phyloP scores from a whole-genome alignment of 129 eudicot species.

The Lonicera japonica region DNA sequence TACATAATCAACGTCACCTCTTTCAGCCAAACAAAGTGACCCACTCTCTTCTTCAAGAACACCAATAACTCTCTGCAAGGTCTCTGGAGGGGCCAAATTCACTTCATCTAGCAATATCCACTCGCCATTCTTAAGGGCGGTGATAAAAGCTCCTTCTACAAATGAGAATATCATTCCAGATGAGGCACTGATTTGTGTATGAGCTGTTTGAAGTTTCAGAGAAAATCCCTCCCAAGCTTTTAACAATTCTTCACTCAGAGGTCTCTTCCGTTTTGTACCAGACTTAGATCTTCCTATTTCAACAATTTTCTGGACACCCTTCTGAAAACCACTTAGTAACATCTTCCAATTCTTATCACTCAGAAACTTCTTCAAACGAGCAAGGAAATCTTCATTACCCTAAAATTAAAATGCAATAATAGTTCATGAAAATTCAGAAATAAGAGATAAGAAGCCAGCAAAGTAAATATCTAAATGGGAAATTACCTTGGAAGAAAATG shows the following conservation, averaged over 20 bases:
- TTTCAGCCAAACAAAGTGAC: slow-evolving; percentile 87
- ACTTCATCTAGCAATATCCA: slow-evolving; percentile 98
- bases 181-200: slow-evolving; percentile 48
- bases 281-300: slow-evolving; percentile 35
- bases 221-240: slow-evolving; percentile 59
- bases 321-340: slow-evolving; percentile 43
- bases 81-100: slow-evolving; percentile 96
- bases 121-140: slow-evolving; percentile 83
- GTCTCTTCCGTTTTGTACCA: slow-evolving; percentile 64
- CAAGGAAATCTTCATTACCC: slow-evolving; percentile 53
- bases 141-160: slow-evolving; percentile 89
- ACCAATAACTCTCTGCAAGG: slow-evolving; percentile 84
- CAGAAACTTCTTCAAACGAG: slow-evolving; percentile 30
- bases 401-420: slow-evolving; percentile 13
- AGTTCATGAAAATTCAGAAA: slow-evolving; percentile 5
- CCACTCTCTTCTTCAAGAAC: slow-evolving; percentile 90
- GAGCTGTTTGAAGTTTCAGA: slow-evolving; percentile 55
- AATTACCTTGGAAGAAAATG: slow-evolving; percentile 64
- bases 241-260: slow-evolving; percentile 35
- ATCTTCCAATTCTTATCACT: slow-evolving; percentile 61
- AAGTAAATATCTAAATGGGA: neutral
- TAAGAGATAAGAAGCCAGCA: neutral
- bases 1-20: slow-evolving; percentile 76
- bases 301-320: slow-evolving; percentile 32
- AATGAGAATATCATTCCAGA: slow-evolving; percentile 91